These are phyloP conservation scores for Bipolaris victoriae DNA, from an alignment of 2,329 filamentous ascomycete species.

Conservation along the genomic window DNA sequence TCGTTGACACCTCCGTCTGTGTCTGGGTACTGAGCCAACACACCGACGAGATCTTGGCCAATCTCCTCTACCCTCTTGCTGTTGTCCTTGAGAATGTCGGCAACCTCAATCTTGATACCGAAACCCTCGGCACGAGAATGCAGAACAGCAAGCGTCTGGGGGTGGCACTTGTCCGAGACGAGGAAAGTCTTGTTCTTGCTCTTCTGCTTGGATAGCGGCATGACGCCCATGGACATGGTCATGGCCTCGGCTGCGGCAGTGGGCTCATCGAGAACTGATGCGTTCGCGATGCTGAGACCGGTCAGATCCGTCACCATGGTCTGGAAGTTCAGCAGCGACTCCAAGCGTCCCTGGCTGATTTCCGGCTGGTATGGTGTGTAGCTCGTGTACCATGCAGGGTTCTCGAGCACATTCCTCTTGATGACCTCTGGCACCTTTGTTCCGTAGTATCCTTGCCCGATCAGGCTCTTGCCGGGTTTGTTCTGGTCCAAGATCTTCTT, in stretches of 20 bases:
- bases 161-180: conserved; percentile 81
- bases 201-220: conserved; percentile 75
- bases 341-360: conserved; percentile 91
- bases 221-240: conserved; percentile 83
- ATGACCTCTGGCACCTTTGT: conserved; percentile 89
- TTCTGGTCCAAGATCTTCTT: conserved; percentile 66
- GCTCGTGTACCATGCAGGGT: conserved; percentile 95
- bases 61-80: conserved; percentile 72
- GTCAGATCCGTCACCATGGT: conserved; percentile 90
- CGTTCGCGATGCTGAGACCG: conserved; percentile 84
- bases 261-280: conserved; percentile 86
- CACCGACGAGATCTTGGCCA: conserved; percentile 83
- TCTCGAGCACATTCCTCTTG: conserved; percentile 89
- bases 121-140: conserved; percentile 89
- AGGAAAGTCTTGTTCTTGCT: conserved; percentile 79
- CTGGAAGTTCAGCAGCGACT: conserved; percentile 94
- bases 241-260: conserved; percentile 95
- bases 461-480: conserved; percentile 69
- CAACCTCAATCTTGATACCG: conserved; percentile 76
- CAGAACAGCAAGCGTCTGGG: conserved; percentile 84
- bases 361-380: conserved; percentile 98
- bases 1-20: conserved; percentile 81
- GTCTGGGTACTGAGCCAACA: conserved; percentile 94
- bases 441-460: conserved; percentile 86
- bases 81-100: conserved; percentile 72